Percentiles rank a stretch among this genome's conserved stretches.
Evolutionary conservation across 495 filamentous ascomycete genomes (phyloP).

Genomic region (Aspergillus kassunensis): DNA sequence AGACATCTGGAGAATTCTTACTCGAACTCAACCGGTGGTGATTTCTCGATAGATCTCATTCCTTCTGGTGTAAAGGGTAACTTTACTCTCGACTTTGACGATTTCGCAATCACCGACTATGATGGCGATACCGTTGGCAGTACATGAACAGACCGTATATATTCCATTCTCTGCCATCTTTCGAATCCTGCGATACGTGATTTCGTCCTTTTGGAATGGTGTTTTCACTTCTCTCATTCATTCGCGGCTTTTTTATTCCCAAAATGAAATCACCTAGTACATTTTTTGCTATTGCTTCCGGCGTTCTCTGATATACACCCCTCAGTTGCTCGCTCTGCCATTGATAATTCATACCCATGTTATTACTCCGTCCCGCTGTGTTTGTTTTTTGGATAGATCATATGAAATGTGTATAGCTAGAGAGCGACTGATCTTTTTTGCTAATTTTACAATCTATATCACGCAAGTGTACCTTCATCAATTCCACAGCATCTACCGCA

Average conservation of each 20-base stretch:
- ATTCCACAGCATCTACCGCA: too few species aligned
- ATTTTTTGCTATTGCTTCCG: not conserved
- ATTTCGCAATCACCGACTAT: constrained; percentile 37
- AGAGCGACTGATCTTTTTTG: not conserved
- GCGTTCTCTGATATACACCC: not conserved
- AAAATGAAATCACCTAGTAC: too few species aligned
- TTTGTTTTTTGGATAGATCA: not conserved
- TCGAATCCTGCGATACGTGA: too few species aligned
- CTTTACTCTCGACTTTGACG: constrained; percentile 41
- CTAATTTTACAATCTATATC: not conserved
- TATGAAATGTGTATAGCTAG: not conserved
- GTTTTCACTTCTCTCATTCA: not conserved
- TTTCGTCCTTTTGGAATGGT: not conserved
- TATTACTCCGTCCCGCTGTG: not conserved
- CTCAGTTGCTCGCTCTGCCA: not conserved
- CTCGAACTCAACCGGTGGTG: constrained; percentile 12
- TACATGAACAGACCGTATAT: constrained; percentile 6
- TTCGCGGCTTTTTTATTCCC: not conserved
- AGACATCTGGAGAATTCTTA: constrained; percentile 30
- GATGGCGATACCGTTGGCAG: constrained; percentile 42
- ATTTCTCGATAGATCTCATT: constrained; percentile 16
- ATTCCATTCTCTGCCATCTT: not conserved
- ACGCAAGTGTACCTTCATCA: too few species aligned
- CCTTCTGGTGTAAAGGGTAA: constrained; percentile 23
- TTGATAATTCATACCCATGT: constrained; percentile 9